Evolutionary conservation across 2,329 filamentous ascomycete species (phyloP).

Genomic region (Penicillium decumbens): DNA sequence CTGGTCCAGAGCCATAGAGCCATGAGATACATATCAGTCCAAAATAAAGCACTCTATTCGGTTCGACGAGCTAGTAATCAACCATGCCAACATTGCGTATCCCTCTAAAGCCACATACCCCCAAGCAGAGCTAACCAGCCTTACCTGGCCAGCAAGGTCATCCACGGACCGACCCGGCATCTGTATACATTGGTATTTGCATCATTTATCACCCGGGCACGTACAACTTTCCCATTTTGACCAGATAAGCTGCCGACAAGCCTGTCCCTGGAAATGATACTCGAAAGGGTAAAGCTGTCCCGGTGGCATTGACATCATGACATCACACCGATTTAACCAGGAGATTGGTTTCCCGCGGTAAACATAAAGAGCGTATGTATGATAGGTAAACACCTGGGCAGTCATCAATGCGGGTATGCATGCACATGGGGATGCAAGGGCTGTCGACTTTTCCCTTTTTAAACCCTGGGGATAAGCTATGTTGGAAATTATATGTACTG

Average conservation of each 20-base stretch:
- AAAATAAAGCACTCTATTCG: neutral
- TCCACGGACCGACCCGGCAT: neutral
- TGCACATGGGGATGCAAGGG: neutral
- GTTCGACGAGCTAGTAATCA: neutral
- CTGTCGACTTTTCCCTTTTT: neutral
- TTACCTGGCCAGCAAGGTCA: neutral
- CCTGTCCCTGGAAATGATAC: constrained; percentile 3
- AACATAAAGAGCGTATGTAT: neutral
- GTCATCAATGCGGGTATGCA: neutral
- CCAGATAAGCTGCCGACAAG: neutral
- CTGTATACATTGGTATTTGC: neutral
- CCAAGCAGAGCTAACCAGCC: neutral
- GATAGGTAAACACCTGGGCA: neutral
- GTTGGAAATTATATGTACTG: neutral
- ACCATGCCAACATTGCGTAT: neutral
- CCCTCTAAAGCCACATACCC: neutral
- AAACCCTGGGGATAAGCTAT: neutral
- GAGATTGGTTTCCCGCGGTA: constrained; percentile 5
- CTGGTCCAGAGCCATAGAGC: neutral
- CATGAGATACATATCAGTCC: neutral
- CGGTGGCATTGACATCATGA: constrained; percentile 2
- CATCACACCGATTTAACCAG: neutral
- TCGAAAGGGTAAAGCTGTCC: constrained; percentile 7
- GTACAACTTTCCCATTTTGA: neutral
- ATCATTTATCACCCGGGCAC: too few species aligned